Evolutionary conservation across 768 basidiomycete species (phyloP).

Genomic region (Cytidiella melzeri): DNA sequence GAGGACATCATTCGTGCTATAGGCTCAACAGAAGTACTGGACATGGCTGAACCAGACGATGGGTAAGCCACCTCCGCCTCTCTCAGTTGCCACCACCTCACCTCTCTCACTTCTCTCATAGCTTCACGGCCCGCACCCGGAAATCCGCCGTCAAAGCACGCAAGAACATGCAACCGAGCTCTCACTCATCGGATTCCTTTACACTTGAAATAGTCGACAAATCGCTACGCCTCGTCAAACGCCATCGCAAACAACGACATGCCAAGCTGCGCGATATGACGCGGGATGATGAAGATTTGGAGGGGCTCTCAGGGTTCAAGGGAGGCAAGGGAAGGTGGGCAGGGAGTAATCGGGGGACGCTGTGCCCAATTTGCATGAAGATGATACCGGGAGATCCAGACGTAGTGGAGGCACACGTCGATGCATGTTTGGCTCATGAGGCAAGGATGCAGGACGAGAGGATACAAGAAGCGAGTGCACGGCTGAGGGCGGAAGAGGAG

Average conservation of each 20-base stretch:
- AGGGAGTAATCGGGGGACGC: slow-evolving; percentile 34
- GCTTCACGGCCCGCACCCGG: slow-evolving; percentile 26
- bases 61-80: slow-evolving; percentile 35
- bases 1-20: slow-evolving; percentile 60
- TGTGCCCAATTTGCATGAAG: slow-evolving; percentile 67
- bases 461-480: slow-evolving; percentile 27
- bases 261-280: slow-evolving; percentile 61
- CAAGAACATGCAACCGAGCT: slow-evolving; percentile 24
- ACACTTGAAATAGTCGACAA: slow-evolving; percentile 36
- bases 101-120: slow-evolving; percentile 29
- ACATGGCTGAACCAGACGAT: slow-evolving; percentile 46
- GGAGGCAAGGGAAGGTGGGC: slow-evolving; percentile 16
- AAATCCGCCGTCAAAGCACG: slow-evolving; percentile 43
- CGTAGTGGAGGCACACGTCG: slow-evolving; percentile 75
- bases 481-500: slow-evolving; percentile 22
- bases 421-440: slow-evolving; percentile 66
- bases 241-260: slow-evolving; percentile 64
- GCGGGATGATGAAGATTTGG: slow-evolving; percentile 45
- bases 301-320: slow-evolving; percentile 13
- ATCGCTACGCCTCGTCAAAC: slow-evolving; percentile 55
- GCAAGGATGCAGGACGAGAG: slow-evolving; percentile 38
- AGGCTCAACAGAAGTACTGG: slow-evolving; percentile 52
- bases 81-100: slow-evolving; percentile 17
- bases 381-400: slow-evolving; percentile 61
- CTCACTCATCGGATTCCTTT: slow-evolving; percentile 11